Conservation (phyloP, 2,329 filamentous ascomycete species). For the Colletotrichum sp. region DNA sequence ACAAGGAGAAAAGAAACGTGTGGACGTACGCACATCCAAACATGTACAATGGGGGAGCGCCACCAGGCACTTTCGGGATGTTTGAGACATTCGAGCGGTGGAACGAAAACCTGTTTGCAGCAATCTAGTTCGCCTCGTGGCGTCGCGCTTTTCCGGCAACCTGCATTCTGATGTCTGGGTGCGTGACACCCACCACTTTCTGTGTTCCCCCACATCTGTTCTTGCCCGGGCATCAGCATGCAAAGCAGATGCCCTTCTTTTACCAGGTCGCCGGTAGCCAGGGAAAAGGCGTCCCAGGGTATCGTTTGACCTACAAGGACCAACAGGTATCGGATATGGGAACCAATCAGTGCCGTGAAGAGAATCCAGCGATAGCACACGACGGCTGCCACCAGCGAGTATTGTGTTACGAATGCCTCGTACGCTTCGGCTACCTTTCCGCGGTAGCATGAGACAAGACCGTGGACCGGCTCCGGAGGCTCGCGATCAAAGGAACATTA, state of each 20-base stretch:
- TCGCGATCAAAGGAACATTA: background rate
- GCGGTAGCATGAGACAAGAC: background rate
- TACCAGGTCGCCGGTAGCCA: slow-evolving; percentile 7
- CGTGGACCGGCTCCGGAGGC: background rate
- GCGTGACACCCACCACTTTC: background rate
- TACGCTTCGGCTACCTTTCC: background rate
- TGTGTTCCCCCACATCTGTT: background rate
- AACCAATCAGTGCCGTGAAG: background rate
- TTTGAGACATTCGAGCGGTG: slow-evolving; percentile 10
- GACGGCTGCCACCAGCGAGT: background rate
- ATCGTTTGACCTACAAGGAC: background rate
- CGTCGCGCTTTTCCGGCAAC: slow-evolving; percentile 1
- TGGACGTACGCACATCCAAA: background rate
- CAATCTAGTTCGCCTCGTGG: slow-evolving; percentile 8
- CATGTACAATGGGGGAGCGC: background rate
- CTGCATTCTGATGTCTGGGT: background rate
- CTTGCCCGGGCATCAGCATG: background rate
- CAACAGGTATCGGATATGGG: background rate
- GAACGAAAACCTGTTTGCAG: slow-evolving; percentile 13
- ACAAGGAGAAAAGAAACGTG: background rate
- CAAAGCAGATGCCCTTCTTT: background rate
- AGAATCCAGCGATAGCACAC: background rate
- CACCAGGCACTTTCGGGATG: background rate
- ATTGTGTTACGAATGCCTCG: background rate
- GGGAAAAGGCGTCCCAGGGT: background rate